Percentiles rank a stretch among this genome's conserved stretches.
Evolutionary conservation across 179 eudicot genomes (phyloP).

Genomic region (Vitellaria paradoxa): DNA sequence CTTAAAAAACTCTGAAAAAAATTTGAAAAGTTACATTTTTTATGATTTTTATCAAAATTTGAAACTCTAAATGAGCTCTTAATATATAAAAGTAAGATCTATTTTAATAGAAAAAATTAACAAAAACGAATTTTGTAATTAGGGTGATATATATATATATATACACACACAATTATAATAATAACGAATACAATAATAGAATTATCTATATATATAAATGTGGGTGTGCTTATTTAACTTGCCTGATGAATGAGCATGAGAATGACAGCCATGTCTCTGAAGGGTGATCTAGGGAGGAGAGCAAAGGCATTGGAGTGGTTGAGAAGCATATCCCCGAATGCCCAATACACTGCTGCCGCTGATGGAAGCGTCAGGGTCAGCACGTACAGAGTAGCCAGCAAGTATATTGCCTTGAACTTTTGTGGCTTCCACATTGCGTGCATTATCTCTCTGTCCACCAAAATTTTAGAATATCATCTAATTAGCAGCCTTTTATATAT

Average conservation of each 20-base stretch:
- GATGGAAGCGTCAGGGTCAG: constrained; percentile 58
- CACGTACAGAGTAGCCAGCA: constrained; percentile 48
- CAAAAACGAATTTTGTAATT: too few relatives aligned
- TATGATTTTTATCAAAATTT: too few relatives aligned
- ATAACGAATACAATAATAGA: too few relatives aligned
- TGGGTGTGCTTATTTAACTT: not conserved
- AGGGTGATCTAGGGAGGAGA: constrained; percentile 47
- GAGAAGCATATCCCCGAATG: constrained; percentile 56
- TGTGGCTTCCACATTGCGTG: constrained; percentile 79
- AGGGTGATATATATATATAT: too few relatives aligned
- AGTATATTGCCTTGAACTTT: constrained; percentile 57
- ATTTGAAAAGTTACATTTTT: too few relatives aligned
- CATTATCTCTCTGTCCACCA: constrained; percentile 54
- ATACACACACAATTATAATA: too few relatives aligned
- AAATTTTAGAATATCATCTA: not conserved
- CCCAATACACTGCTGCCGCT: constrained; percentile 65
- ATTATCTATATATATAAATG: not conserved
- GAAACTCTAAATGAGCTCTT: too few relatives aligned
- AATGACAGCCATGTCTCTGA: constrained; percentile 54
- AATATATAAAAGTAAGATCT: too few relatives aligned
- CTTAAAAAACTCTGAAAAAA: too few relatives aligned
- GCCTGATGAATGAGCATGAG: constrained; percentile 69
- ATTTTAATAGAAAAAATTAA: too few relatives aligned
- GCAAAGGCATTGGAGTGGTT: constrained; percentile 63
- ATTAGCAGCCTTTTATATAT: too few relatives aligned